Percentiles rank a stretch among this genome's conserved stretches.
Conservation (phyloP, 2,329 filamentous ascomycete species). For the Cryphonectria parasitica region DNA sequence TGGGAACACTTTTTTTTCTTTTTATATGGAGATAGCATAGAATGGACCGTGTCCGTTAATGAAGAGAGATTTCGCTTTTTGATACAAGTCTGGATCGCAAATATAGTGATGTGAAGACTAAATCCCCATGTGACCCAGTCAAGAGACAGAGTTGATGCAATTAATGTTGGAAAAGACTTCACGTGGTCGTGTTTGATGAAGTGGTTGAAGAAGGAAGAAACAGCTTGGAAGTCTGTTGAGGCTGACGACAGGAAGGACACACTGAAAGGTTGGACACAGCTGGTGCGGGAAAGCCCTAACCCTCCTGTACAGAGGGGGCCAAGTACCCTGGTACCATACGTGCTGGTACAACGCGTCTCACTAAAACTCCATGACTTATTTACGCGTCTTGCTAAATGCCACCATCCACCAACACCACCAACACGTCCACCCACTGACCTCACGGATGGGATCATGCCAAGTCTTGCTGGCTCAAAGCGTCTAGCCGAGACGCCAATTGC, state of each 20-base stretch:
- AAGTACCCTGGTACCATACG: neutral
- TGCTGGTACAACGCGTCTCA: neutral
- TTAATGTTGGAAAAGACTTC: neutral
- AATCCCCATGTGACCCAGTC: neutral
- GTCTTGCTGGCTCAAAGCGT: constrained; percentile 22
- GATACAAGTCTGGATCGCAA: neutral
- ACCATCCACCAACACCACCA: neutral
- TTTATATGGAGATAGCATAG: constrained; percentile 16
- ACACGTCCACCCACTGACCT: neutral
- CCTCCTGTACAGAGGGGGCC: neutral
- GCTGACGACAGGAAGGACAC: neutral
- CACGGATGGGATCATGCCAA: neutral
- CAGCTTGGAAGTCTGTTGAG: neutral
- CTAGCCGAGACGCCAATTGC: constrained; percentile 20
- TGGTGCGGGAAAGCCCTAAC: neutral
- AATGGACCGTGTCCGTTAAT: constrained; percentile 9
- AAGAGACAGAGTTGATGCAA: neutral
- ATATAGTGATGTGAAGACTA: neutral
- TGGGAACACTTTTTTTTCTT: constrained; percentile 1
- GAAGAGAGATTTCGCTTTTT: neutral
- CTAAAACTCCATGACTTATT: neutral
- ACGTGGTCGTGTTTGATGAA: neutral
- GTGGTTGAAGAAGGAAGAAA: neutral
- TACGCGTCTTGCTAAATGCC: neutral
- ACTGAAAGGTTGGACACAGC: neutral